Conservation (phyloP, 2,329 filamentous ascomycete species). For the Neoarthrinium moseri region DNA sequence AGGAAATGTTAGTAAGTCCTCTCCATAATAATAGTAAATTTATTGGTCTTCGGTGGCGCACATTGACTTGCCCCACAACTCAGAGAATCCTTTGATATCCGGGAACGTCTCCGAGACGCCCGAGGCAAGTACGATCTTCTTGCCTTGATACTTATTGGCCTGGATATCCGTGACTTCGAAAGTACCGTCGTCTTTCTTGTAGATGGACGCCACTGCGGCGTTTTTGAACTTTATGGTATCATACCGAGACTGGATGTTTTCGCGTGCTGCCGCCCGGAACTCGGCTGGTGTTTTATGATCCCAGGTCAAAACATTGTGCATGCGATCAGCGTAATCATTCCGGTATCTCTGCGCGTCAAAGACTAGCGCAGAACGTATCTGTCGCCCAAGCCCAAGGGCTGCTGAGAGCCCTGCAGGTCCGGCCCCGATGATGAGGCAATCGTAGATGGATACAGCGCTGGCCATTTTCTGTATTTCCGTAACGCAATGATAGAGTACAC, state of each 20-base stretch:
- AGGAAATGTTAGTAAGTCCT: neutral
- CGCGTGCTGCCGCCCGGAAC: neutral
- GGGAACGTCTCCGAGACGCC: slow-evolving; percentile 9
- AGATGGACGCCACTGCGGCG: neutral
- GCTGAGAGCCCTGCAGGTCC: slow-evolving; percentile 9
- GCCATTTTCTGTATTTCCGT: too few species aligned
- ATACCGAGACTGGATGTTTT: slow-evolving; percentile 6
- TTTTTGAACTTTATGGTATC: slow-evolving; percentile 1
- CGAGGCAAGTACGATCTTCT: slow-evolving; percentile 8
- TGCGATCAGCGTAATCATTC: slow-evolving; percentile 2
- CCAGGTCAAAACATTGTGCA: slow-evolving; percentile 11
- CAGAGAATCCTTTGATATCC: slow-evolving; percentile 3
- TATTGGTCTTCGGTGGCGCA: neutral
- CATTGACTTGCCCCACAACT: slow-evolving; percentile 8
- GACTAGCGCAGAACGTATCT: slow-evolving; percentile 3
- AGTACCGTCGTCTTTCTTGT: neutral
- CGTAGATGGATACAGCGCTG: too few species aligned
- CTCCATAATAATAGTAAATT: neutral
- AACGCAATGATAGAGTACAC: too few species aligned
- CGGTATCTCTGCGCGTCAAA: slow-evolving; percentile 9
- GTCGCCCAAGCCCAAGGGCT: slow-evolving; percentile 5
- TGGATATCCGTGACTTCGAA: slow-evolving; percentile 5
- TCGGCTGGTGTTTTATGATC: slow-evolving; percentile 8
- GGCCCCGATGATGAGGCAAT: slow-evolving; percentile 9
- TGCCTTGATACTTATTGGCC: neutral